These are phyloP conservation scores for Pseudognaphalium luteoalbum DNA, from an alignment of 129 eudicot species.

Conservation along the genomic window DNA sequence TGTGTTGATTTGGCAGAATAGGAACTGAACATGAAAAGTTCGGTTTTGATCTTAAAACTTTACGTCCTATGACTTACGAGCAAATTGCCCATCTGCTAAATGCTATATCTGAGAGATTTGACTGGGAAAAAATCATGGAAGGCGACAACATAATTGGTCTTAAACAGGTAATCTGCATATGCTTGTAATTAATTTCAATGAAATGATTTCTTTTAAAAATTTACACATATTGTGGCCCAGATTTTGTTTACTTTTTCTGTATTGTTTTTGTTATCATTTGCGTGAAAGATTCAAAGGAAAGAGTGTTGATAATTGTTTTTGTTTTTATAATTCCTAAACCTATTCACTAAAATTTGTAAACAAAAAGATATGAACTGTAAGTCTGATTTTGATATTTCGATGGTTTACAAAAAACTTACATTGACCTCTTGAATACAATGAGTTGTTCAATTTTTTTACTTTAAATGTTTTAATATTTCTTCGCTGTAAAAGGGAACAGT, in stretches of 20 bases:
- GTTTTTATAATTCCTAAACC: background rate
- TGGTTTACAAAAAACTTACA: background rate
- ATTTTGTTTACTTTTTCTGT: background rate
- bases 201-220: constrained; percentile 11
- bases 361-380: background rate
- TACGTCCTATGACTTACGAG: constrained; percentile 83
- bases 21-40: constrained; percentile 99
- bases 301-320: background rate
- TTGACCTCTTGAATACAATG: background rate
- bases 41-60: constrained; percentile 79
- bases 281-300: background rate
- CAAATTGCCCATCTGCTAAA: constrained; percentile 87
- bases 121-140: constrained; percentile 97
- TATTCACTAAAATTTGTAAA: background rate
- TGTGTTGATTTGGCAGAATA: constrained; percentile 59
- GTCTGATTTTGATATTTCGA: background rate
- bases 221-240: background rate
- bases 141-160: constrained; percentile 94
- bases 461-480: background rate
- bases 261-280: background rate
- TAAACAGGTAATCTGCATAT: constrained; percentile 61
- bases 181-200: background rate
- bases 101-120: constrained; percentile 97
- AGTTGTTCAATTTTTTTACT: background rate
- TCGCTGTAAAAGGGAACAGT: background rate